A percentile compares a stretch with the other conserved stretches of the same genome.
phyloP scores from a whole-genome alignment of 306 rosid species.

The Quercus berberidifolia region DNA sequence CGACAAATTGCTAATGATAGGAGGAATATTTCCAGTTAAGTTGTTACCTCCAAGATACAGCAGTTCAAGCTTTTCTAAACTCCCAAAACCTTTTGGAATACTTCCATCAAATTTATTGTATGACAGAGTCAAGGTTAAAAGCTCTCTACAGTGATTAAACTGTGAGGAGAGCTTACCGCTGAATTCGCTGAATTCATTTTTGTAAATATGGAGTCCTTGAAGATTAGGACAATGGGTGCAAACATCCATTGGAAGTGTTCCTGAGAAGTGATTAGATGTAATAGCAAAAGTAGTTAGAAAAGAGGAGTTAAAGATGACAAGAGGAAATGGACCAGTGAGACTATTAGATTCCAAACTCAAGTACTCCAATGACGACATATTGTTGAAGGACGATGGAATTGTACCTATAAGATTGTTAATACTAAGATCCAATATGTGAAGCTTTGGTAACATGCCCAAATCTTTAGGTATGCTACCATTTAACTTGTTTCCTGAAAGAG shows the following conservation, averaged over 20 bases:
- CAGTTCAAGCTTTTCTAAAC: neutral
- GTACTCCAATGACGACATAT: neutral
- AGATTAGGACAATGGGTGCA: neutral
- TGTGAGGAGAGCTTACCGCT: neutral
- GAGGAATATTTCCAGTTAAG: neutral
- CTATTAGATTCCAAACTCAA: neutral
- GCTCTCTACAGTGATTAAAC: neutral
- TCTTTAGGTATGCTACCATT: neutral
- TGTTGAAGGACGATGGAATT: neutral
- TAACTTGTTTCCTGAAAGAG: neutral
- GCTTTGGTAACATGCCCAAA: neutral
- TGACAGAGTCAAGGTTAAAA: neutral
- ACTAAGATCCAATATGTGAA: too few relatives aligned
- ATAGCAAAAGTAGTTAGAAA: neutral
- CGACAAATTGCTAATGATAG: neutral
- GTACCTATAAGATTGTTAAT: neutral
- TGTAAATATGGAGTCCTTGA: neutral
- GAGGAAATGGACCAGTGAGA: neutral
- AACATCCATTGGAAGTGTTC: neutral
- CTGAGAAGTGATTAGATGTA: neutral
- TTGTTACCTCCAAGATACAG: neutral
- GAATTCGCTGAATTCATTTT: neutral
- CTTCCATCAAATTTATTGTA: neutral
- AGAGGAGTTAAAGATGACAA: neutral
- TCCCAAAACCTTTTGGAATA: neutral